Conservation (phyloP, 192 early-diverging fungal species). For the Coemansia sp. region DNA sequence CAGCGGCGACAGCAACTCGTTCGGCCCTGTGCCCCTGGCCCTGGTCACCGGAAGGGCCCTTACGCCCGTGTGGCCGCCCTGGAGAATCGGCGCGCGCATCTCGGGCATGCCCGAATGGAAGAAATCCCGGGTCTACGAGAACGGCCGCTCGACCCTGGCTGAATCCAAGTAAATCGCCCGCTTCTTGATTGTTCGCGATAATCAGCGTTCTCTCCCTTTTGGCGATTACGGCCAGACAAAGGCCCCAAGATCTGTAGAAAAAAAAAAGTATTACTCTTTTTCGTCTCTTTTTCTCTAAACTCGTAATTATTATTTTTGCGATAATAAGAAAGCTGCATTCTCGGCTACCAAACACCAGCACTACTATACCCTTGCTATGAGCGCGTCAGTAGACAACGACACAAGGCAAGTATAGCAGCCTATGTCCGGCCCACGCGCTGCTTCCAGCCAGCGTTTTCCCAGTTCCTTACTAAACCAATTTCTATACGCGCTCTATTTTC, state of each 20-base stretch:
- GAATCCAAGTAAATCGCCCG: background rate
- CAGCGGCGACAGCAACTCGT: conserved; percentile 74
- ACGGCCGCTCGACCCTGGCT: conserved; percentile 15
- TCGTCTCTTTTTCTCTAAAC: no score
- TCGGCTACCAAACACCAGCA: no score
- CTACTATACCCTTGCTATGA: no score
- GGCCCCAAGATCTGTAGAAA: no score
- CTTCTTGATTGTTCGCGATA: background rate
- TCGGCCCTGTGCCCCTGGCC: conserved; percentile 72
- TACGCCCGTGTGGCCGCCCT: conserved; percentile 65
- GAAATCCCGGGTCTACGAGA: conserved; percentile 28
- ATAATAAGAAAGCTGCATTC: no score
- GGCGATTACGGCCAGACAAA: no score
- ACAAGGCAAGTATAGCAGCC: background rate
- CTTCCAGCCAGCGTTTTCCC: no score
- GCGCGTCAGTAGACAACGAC: background rate
- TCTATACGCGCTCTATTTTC: background rate
- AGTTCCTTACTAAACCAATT: background rate
- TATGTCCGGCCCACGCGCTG: background rate
- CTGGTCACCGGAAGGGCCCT: conserved; percentile 61
- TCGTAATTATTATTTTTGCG: no score
- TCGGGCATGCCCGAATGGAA: conserved; percentile 44
- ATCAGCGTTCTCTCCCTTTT: no score
- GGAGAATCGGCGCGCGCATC: conserved; percentile 58
- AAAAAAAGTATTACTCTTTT: no score